phyloP scores from a whole-genome alignment of 805 yeast genomes.

The Saccharomycopsis lassenensis region DNA sequence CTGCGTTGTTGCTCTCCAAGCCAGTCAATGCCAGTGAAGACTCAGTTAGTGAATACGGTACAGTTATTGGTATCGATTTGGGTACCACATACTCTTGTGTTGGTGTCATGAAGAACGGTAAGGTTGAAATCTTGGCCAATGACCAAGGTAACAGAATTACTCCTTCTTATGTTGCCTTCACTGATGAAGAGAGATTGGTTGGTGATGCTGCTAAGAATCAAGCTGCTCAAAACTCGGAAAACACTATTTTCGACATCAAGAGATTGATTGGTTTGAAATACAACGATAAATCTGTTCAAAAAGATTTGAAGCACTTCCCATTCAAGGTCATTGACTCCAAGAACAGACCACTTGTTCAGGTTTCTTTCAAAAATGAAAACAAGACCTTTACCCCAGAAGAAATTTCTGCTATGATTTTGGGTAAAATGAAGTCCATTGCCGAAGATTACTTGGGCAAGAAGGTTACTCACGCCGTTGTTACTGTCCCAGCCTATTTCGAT shows the following conservation, averaged over 20 bases:
- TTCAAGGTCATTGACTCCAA: slow-evolving; percentile 55
- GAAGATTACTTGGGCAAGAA: slow-evolving; percentile 79
- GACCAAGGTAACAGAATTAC: slow-evolving; percentile 98
- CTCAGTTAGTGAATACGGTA: slow-evolving; percentile 39
- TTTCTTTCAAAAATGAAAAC: slow-evolving; percentile 59
- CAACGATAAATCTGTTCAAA: slow-evolving; percentile 66
- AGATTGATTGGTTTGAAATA: slow-evolving; percentile 82
- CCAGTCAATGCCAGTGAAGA: slow-evolving; percentile 19
- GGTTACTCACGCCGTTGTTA: slow-evolving; percentile 84
- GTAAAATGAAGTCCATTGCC: slow-evolving; percentile 87
- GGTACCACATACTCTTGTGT: slow-evolving; percentile 98
- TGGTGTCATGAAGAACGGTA: slow-evolving; percentile 73
- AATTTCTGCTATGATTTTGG: slow-evolving; percentile 82
- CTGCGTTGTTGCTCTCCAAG: slow-evolving; percentile 13
- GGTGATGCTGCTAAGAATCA: slow-evolving; percentile 97
- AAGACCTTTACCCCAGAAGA: slow-evolving; percentile 86
- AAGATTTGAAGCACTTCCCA: slow-evolving; percentile 76
- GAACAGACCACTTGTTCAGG: slow-evolving; percentile 78
- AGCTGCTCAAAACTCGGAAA: slow-evolving; percentile 77
- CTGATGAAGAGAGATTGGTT: slow-evolving; percentile 82
- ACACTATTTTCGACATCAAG: slow-evolving; percentile 86
- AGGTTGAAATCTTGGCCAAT: slow-evolving; percentile 87
- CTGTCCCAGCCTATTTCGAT: slow-evolving; percentile 89
- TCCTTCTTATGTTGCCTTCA: slow-evolving; percentile 89
- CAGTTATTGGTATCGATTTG: slow-evolving; percentile 87